Evolutionary conservation across 2,329 filamentous ascomycete species (phyloP).

Genomic region (Colletotrichum sojae): DNA sequence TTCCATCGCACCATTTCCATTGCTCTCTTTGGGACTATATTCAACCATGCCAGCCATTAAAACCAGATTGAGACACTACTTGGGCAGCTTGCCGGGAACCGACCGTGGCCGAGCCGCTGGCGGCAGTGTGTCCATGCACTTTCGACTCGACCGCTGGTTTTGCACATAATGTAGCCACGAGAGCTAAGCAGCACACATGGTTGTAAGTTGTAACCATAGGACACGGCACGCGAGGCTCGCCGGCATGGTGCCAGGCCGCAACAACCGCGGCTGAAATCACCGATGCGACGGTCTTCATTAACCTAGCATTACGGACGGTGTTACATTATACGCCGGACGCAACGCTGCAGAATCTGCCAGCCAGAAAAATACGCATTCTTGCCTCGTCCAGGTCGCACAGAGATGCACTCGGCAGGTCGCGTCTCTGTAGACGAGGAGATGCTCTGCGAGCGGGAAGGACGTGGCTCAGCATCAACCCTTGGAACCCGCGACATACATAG

Average conservation of each 20-base stretch:
- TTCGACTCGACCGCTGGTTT: neutral
- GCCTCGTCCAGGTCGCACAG: neutral
- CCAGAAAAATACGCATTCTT: neutral
- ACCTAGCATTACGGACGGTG: neutral
- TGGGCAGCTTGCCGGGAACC: slow-evolving; percentile 2
- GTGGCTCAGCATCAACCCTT: neutral
- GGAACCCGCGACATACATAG: neutral
- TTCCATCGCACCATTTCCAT: neutral
- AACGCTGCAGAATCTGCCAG: neutral
- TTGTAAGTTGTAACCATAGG: neutral
- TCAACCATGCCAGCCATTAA: neutral
- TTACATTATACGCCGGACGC: neutral
- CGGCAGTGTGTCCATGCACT: neutral
- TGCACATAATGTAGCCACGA: neutral
- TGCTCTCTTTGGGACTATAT: neutral
- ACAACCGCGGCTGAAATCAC: neutral
- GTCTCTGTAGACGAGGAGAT: neutral
- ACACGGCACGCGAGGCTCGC: slow-evolving; percentile 3
- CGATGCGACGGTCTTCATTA: neutral
- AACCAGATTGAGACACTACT: slow-evolving; percentile 7
- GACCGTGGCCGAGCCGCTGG: neutral
- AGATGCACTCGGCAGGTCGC: neutral
- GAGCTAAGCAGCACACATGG: neutral
- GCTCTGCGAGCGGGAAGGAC: neutral
- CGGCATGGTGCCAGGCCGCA: neutral